Conservation (phyloP, 2,329 filamentous ascomycete genomes). For the Colletotrichum sp. region DNA sequence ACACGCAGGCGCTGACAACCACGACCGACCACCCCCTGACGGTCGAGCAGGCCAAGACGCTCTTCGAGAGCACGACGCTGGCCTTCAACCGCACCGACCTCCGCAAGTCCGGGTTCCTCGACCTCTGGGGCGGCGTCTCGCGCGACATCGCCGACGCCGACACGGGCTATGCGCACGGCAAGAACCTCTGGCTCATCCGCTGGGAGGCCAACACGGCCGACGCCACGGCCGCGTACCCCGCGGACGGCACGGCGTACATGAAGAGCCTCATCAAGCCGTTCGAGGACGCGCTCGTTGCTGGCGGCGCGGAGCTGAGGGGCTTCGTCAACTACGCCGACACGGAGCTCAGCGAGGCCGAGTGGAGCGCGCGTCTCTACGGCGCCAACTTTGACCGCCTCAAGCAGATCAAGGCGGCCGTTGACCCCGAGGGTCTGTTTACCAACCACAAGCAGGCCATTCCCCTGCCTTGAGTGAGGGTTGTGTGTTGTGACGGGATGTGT, state of each 20-base stretch:
- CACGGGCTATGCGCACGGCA: conserved; percentile 40
- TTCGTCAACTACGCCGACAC: conserved; percentile 22
- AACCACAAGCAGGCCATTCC: conserved; percentile 21
- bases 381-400: conserved; percentile 20
- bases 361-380: conserved; percentile 19
- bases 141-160: conserved; percentile 38
- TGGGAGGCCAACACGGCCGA: conserved; percentile 29
- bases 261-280: conserved; percentile 41
- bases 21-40: conserved; percentile 18
- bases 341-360: conserved; percentile 18
- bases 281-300: conserved; percentile 14
- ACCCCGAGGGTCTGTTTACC: conserved; percentile 18
- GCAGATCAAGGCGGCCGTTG: conserved; percentile 16
- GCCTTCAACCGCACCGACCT: conserved; percentile 20
- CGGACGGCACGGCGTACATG: conserved; percentile 49
- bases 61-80: conserved; percentile 10
- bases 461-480: neutral
- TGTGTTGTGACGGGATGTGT: neutral
- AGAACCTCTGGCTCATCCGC: conserved; percentile 43
- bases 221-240: conserved; percentile 49
- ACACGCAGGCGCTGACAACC: conserved; percentile 19
- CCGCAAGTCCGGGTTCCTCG: conserved; percentile 18
- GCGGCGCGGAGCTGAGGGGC: conserved; percentile 9
- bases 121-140: conserved; percentile 21
- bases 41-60: conserved; percentile 8